Evolutionary conservation across 306 rosid genomes (phyloP).

Genomic region (Amphicarpaea edgeworthii): DNA sequence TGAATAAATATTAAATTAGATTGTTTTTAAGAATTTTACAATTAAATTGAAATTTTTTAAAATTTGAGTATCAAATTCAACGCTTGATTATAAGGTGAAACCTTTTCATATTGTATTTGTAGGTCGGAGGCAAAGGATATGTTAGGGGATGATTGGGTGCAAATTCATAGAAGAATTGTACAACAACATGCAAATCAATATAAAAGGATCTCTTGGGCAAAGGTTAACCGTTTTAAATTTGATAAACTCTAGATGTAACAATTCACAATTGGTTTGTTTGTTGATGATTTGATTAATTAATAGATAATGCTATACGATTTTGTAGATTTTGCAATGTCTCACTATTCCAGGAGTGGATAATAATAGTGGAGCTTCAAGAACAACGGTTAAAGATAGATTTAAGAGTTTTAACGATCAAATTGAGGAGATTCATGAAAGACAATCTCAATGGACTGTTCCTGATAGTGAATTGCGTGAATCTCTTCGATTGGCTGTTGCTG

Average conservation of each 20-base stretch:
- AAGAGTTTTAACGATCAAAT: conserved; percentile 86
- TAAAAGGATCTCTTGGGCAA: conserved; percentile 97
- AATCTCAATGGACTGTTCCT: conserved; percentile 97
- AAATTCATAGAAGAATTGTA: conserved; percentile 93
- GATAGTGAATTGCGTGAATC: conserved; percentile 98
- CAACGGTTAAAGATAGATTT: conserved; percentile 79
- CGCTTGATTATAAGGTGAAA: too few species aligned
- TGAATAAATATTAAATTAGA: too few species aligned
- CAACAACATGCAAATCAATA: conserved; percentile 99
- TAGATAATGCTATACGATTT: conserved; percentile 14
- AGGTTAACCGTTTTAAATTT: conserved; percentile 57
- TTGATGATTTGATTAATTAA: neutral
- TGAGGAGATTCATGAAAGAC: conserved; percentile 92
- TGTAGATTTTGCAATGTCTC: conserved; percentile 93
- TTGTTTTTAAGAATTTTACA: too few species aligned
- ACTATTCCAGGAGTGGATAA: conserved; percentile 76
- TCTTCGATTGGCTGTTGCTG: conserved; percentile 90
- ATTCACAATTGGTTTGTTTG: too few species aligned
- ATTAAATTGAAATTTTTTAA: too few species aligned
- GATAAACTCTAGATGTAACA: neutral
- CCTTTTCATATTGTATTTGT: conserved; percentile 34
- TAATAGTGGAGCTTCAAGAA: conserved; percentile 74
- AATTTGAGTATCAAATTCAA: too few species aligned
- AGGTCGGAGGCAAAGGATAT: conserved; percentile 98
- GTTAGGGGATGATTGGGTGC: conserved; percentile 99